Evolutionary conservation across 1,139 yeast genomes (phyloP), one percentile per base, ranked within the genome.

Genomic region (Zhuliangozyma blackwelliae): DNA sequence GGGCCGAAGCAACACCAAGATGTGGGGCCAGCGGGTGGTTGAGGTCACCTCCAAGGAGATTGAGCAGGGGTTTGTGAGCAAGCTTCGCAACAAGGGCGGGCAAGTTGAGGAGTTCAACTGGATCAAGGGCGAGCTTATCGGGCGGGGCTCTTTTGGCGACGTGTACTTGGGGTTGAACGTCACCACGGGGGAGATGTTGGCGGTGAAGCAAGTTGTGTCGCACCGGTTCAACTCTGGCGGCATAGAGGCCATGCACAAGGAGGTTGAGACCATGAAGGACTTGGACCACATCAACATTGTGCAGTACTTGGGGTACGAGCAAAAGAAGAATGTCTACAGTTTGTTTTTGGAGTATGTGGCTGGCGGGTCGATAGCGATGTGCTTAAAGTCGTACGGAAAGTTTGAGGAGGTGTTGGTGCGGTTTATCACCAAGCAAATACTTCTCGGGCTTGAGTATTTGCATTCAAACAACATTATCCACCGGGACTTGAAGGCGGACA

Each of bases 131-230:
- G 97, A 90, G 52, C 70, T 92, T 45, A 88, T 94, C 41, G 99
- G 99, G 1, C 79, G 90, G 41, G 99, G 99, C 0, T 90, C 97
- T 0, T 94, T 90, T 68, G 99, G 98, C n/a, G 82, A 87, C 31
- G 98, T 94, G 1, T 92, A 77, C 53, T 70, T 94, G 41, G 97
- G 96, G 1, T 72, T 94, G 52, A 94, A 94, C 58, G 94, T 89
- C 11, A 92, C 97, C 1, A 89, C 96, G 0, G 97, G 98, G 39
- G 99, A 94, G 52, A 90, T 94, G 96, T 82, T 94, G 64, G 99
- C 99, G 0, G 98, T 94, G 1, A 94, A 94, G 55, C 98, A 94
- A 57, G 97, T 92, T 5, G 80, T 76, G 35, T 28, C 32, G 28
- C 49, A 47, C 5, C 23, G 41, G 25, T 33, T 31, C 25, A 48